A percentile compares a stretch with the other conserved stretches of the same genome.
Evolutionary conservation across 192 early-diverging fungal genomes (phyloP).

Genomic region (Podochytrium sp.): DNA sequence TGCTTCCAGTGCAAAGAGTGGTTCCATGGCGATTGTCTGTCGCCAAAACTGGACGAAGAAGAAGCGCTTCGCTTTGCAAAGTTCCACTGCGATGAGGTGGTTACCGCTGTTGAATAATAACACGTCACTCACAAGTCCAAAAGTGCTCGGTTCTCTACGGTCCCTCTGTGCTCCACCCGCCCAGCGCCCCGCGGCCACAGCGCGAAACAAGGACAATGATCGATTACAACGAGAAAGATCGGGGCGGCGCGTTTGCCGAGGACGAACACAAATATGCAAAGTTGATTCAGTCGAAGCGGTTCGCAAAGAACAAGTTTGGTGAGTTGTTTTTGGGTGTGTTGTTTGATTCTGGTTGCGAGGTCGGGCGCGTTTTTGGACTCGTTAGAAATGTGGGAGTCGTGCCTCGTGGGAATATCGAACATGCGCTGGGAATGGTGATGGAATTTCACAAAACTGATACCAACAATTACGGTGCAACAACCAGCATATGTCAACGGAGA

Average conservation of each 20-base stretch:
- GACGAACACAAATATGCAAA: conserved; percentile 83
- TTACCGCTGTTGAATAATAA: too few relatives aligned
- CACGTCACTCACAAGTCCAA: background rate
- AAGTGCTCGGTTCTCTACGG: conserved; percentile 44
- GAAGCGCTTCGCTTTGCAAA: conserved; percentile 19
- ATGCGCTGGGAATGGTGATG: too few relatives aligned
- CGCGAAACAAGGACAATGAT: conserved; percentile 52
- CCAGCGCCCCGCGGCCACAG: conserved; percentile 10
- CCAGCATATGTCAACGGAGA: conserved; percentile 70
- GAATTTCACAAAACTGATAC: too few relatives aligned
- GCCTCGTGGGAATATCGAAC: too few relatives aligned
- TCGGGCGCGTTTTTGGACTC: too few relatives aligned
- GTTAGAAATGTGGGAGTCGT: too few relatives aligned
- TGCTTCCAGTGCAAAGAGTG: conserved; percentile 35
- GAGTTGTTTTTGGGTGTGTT: conserved; percentile 22
- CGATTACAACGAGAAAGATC: conserved; percentile 85
- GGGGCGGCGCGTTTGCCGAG: conserved; percentile 65
- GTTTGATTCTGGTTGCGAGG: too few relatives aligned
- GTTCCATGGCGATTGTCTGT: conserved; percentile 39
- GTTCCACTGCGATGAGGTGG: conserved; percentile 47
- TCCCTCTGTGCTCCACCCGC: conserved; percentile 10
- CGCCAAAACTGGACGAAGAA: conserved; percentile 15
- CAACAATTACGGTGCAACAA: too few relatives aligned
- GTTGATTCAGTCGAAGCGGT: conserved; percentile 69
- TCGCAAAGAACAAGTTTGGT: conserved; percentile 69